phyloP scores from a whole-genome alignment of 345 rosid genomes.

The Rhodomyrtus tomentosa region DNA sequence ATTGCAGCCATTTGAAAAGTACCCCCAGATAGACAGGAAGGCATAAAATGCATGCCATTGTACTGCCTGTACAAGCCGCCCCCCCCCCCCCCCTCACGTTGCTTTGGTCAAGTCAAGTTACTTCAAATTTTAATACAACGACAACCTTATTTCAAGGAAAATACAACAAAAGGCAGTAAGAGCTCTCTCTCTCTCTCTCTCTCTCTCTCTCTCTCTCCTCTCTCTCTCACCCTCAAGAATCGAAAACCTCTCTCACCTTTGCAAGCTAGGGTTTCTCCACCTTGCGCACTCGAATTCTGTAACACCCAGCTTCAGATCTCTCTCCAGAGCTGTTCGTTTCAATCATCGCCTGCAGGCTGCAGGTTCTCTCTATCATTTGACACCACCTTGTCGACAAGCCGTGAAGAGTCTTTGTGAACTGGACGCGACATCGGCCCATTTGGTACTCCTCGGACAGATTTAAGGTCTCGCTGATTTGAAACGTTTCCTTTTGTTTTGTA shows the following conservation, averaged over 20 bases:
- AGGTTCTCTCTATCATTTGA: not conserved
- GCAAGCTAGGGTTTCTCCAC: not conserved
- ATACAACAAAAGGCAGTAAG: not conserved
- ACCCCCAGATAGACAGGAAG: not conserved
- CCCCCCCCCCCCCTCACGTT: too few relatives aligned
- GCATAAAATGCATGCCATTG: not conserved
- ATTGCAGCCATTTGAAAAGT: not conserved
- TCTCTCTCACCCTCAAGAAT: not conserved
- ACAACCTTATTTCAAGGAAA: not conserved
- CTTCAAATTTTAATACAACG: not conserved
- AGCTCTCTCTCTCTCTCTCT: not conserved
- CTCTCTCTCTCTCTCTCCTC: not conserved
- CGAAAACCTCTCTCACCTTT: not conserved
- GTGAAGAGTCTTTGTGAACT: not conserved
- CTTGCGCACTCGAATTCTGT: not conserved
- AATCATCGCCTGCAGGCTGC: not conserved
- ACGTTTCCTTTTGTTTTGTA: not conserved
- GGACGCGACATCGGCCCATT: not conserved
- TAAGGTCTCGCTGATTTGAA: not conserved
- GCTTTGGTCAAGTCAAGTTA: not conserved
- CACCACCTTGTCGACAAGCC: not conserved
- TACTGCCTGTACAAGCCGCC: too few relatives aligned
- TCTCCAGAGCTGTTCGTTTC: not conserved
- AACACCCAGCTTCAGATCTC: not conserved
- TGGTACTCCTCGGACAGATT: not conserved